phyloP scores from a whole-genome alignment of 371 early-diverging fungal genomes.

The Dichotomocladium elegans region DNA sequence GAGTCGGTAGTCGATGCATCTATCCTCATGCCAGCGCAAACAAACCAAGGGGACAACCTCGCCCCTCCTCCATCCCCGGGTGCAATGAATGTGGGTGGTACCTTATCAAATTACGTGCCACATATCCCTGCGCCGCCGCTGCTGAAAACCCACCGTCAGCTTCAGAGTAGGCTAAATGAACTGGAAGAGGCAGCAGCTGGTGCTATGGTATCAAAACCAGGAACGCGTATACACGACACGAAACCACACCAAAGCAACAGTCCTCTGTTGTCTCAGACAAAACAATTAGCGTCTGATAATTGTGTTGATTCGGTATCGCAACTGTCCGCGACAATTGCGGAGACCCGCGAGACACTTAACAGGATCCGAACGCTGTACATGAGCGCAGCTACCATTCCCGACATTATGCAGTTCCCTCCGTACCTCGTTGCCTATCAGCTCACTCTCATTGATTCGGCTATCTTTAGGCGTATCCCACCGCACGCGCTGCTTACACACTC shows the following conservation, averaged over 20 bases:
- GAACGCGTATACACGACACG: too few relatives aligned
- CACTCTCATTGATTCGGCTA: slow-evolving; percentile 66
- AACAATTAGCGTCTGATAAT: too few relatives aligned
- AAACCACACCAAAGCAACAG: too few relatives aligned
- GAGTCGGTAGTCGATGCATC: slow-evolving; percentile 40
- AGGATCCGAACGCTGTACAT: slow-evolving; percentile 53
- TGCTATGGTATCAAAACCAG: too few relatives aligned
- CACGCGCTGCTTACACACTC: slow-evolving; percentile 63
- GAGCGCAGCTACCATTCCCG: slow-evolving; percentile 57
- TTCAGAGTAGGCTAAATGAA: slow-evolving; percentile 32
- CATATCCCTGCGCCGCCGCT: slow-evolving; percentile 54
- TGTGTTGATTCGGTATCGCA: too few relatives aligned
- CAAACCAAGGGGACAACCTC: slow-evolving; percentile 39
- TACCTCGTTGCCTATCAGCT: slow-evolving; percentile 71
- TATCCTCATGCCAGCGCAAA: slow-evolving; percentile 44
- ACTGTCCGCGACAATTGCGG: too few relatives aligned
- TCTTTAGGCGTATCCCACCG: slow-evolving; percentile 65
- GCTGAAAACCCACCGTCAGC: slow-evolving; percentile 45
- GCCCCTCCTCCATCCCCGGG: slow-evolving; percentile 23
- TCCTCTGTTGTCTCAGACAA: too few relatives aligned
- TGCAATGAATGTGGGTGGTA: slow-evolving; percentile 17
- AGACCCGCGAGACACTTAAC: slow-evolving; percentile 48
- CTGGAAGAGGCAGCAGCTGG: too few relatives aligned
- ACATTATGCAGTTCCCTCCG: slow-evolving; percentile 61
- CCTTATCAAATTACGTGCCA: slow-evolving; percentile 45